These are phyloP conservation scores for Fonsecaea pedrosoi DNA, from an alignment of 2,329 filamentous ascomycete genomes.

Conservation along the genomic window DNA sequence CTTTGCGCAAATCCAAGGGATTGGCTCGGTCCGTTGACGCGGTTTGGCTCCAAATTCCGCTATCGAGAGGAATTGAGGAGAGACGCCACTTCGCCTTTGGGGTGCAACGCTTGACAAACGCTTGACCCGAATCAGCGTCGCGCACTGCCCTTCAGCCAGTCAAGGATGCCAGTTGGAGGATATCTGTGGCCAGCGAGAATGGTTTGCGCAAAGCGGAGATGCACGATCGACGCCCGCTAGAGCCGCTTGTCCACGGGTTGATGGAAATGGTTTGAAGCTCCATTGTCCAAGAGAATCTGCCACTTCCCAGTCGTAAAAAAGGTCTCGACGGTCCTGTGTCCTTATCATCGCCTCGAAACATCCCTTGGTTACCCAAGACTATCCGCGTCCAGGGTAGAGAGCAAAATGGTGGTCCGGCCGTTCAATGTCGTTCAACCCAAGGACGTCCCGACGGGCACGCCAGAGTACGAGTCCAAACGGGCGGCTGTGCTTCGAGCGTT, in stretches of 20 bases:
- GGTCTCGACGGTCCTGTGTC: not conserved
- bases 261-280: not conserved
- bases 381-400: not conserved
- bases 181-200: slow-evolving; percentile 18
- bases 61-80: not conserved
- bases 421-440: slow-evolving; percentile 26
- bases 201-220: slow-evolving; percentile 23
- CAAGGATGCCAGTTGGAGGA: not conserved
- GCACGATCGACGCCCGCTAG: slow-evolving; percentile 5
- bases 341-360: not conserved
- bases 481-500: slow-evolving; percentile 23
- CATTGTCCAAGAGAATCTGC: not conserved
- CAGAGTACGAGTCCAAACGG: slow-evolving; percentile 31
- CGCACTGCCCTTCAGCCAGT: not conserved
- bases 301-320: not conserved
- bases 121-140: not conserved
- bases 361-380: not conserved
- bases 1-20: not conserved
- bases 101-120: not conserved
- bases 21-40: not conserved
- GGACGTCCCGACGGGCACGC: slow-evolving; percentile 25
- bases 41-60: not conserved
- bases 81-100: not conserved
- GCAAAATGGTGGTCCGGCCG: slow-evolving; percentile 25
- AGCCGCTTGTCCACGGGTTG: not conserved